phyloP scores from a whole-genome alignment of 2,329 filamentous ascomycete species.

The Teratosphaeria destructans region DNA sequence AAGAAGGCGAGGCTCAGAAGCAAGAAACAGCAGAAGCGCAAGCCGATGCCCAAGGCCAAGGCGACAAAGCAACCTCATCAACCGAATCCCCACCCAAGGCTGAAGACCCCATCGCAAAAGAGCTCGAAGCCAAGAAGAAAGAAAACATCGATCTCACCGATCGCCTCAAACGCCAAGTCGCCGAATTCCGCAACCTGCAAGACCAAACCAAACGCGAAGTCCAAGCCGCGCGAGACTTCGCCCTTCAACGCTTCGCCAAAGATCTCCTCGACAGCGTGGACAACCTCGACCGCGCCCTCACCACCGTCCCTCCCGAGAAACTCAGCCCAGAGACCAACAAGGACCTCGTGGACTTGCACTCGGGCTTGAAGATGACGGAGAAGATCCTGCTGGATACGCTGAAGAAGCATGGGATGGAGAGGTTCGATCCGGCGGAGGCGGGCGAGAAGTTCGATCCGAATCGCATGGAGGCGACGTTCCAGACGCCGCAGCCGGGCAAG shows the following conservation, averaged over 20 bases:
- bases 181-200: slow-evolving; percentile 96
- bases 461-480: slow-evolving; percentile 91
- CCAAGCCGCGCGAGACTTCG: slow-evolving; percentile 78
- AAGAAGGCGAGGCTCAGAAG: slow-evolving; percentile 33
- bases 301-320: slow-evolving; percentile 66
- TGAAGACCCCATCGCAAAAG: slow-evolving; percentile 47
- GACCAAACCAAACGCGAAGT: slow-evolving; percentile 87
- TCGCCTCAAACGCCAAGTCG: slow-evolving; percentile 84
- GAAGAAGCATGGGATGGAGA: slow-evolving; percentile 86
- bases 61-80: slow-evolving; percentile 26
- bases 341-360: slow-evolving; percentile 71
- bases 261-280: slow-evolving; percentile 93
- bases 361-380: slow-evolving; percentile 93
- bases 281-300: slow-evolving; percentile 88
- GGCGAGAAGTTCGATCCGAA: slow-evolving; percentile 92
- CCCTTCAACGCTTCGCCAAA: slow-evolving; percentile 86
- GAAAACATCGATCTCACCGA: slow-evolving; percentile 82
- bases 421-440: slow-evolving; percentile 62
- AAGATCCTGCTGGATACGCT: slow-evolving; percentile 75
- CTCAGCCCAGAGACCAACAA: slow-evolving; percentile 49
- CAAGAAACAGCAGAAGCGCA: slow-evolving; percentile 28
- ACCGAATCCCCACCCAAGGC: slow-evolving; percentile 10
- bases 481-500: slow-evolving; percentile 77
- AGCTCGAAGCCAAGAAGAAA: slow-evolving; percentile 61
- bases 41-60: slow-evolving; percentile 17